Evolutionary conservation across 352 stramenopile species (phyloP).

Genomic region (Phytophthora quininea): DNA sequence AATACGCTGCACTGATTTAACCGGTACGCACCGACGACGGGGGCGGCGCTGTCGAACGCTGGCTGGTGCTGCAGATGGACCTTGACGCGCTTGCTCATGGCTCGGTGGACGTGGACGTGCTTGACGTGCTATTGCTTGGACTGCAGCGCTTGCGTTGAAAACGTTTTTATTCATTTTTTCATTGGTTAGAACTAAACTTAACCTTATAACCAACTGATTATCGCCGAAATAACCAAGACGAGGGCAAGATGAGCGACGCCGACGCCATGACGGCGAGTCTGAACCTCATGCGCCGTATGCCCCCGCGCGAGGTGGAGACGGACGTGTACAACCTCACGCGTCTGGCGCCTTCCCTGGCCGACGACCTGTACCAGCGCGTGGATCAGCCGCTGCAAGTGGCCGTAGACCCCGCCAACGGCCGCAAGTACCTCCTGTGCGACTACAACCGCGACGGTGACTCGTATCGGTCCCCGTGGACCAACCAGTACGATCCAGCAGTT

Average conservation of each 20-base stretch:
- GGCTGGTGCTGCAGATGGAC: conserved; percentile 69
- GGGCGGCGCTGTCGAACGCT: conserved; percentile 59
- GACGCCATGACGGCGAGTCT: conserved; percentile 75
- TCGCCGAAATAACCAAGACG: too few species aligned
- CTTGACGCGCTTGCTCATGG: conserved; percentile 66
- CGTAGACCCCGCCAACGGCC: conserved; percentile 85
- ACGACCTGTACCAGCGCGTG: conserved; percentile 93
- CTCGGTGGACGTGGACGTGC: too few species aligned
- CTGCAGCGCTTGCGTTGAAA: conserved; percentile 26
- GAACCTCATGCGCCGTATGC: conserved; percentile 91
- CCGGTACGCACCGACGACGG: conserved; percentile 58
- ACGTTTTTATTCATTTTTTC: too few species aligned
- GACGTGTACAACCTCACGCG: conserved; percentile 88
- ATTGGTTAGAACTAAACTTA: too few species aligned
- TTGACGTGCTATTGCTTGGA: conserved; percentile 23
- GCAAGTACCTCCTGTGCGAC: conserved; percentile 93
- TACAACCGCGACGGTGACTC: conserved; percentile 96
- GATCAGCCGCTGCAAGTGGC: conserved; percentile 92
- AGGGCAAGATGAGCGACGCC: conserved; percentile 22
- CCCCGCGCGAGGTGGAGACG: conserved; percentile 82
- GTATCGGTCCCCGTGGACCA: conserved; percentile 94
- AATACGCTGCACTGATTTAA: too few species aligned
- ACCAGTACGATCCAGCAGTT: conserved; percentile 86
- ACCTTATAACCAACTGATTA: too few species aligned
- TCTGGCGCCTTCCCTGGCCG: conserved; percentile 77